phyloP scores from a whole-genome alignment of 2,329 filamentous ascomycete species.

The Aspergillus phoenicis region DNA sequence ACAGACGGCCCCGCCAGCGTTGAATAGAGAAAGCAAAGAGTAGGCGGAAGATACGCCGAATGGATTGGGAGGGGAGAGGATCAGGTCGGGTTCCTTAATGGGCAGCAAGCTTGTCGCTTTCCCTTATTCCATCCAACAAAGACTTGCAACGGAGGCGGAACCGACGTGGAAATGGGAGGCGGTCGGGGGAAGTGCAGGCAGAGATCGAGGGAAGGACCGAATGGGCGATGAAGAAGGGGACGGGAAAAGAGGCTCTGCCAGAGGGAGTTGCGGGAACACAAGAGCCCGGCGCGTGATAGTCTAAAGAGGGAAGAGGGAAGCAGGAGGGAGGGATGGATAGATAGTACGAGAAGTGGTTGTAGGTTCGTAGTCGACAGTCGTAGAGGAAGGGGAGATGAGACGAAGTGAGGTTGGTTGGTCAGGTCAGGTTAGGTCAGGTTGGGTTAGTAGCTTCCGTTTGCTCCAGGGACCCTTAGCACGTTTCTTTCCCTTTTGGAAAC shows the following conservation, averaged over 20 bases:
- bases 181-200: slow-evolving; percentile 10
- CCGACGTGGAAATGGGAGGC: neutral
- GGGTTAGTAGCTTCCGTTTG: neutral
- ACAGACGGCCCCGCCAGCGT: slow-evolving; percentile 29
- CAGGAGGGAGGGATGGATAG: slow-evolving; percentile 1
- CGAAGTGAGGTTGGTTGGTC: no score
- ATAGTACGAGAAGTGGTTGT: neutral
- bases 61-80: slow-evolving; percentile 5
- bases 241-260: slow-evolving; percentile 7
- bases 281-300: neutral
- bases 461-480: neutral
- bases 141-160: slow-evolving; percentile 10
- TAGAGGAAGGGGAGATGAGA: neutral
- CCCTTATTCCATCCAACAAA: slow-evolving; percentile 9
- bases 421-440: neutral
- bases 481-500: neutral
- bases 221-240: slow-evolving; percentile 1
- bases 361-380: neutral
- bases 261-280: neutral
- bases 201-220: slow-evolving; percentile 13
- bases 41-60: slow-evolving; percentile 8
- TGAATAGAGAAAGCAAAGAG: slow-evolving; percentile 18
- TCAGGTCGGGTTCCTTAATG: slow-evolving; percentile 17
- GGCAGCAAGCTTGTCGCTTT: neutral
- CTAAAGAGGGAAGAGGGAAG: neutral